Evolutionary conservation across 352 stramenopile genomes (phyloP).

Genomic region (Pythium vanterpoolii): DNA sequence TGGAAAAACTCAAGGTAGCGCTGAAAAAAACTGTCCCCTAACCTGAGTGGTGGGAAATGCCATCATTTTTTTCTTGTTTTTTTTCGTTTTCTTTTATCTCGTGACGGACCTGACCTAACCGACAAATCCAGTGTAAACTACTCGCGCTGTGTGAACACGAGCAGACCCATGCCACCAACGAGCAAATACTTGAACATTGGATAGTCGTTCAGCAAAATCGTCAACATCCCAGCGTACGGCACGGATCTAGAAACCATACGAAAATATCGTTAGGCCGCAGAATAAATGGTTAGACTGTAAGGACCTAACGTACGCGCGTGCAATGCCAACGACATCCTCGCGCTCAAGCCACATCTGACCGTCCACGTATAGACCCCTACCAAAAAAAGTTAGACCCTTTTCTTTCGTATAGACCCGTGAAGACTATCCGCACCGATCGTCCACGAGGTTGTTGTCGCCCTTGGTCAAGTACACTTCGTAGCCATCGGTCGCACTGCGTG

Average conservation of each 20-base stretch:
- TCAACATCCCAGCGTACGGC: constrained; percentile 98
- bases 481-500: constrained; percentile 61
- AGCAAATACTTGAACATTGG: constrained; percentile 93
- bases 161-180: constrained; percentile 72
- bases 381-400: neutral
- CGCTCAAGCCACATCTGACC: constrained; percentile 98
- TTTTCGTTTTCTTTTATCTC: neutral
- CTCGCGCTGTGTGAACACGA: constrained; percentile 82
- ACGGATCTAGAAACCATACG: constrained; percentile 65
- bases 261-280: neutral
- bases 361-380: constrained; percentile 94
- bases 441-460: constrained; percentile 99
- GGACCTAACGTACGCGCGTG: constrained; percentile 67
- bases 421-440: constrained; percentile 84
- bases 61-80: neutral
- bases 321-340: constrained; percentile 97
- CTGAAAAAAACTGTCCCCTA: constrained; percentile 1
- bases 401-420: neutral
- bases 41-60: neutral
- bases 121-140: too few relatives aligned
- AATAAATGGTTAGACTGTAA: neutral
- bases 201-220: constrained; percentile 99
- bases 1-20: constrained; percentile 11
- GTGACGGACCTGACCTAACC: neutral
- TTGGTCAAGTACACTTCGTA: constrained; percentile 97